These are phyloP conservation scores for Helichrysum umbraculigerum DNA, from an alignment of 129 eudicot species.

Conservation along the genomic window DNA sequence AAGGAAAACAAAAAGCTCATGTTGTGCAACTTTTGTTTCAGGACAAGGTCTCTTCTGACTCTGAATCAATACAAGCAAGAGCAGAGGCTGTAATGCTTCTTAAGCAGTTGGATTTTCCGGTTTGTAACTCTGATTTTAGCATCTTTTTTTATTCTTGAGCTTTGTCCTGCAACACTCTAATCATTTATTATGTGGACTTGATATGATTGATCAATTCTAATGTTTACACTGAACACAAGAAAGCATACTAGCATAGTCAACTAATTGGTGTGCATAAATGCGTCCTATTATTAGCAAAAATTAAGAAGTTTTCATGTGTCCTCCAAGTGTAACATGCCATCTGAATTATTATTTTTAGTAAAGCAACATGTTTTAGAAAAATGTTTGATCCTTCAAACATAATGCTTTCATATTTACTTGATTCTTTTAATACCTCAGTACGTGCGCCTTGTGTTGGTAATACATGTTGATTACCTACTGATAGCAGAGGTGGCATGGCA, in stretches of 20 bases:
- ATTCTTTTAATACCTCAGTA: background rate
- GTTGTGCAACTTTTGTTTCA: constrained; percentile 35
- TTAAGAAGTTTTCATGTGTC: constrained; percentile 14
- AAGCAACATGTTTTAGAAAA: background rate
- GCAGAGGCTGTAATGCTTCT: constrained; percentile 98
- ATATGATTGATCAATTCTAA: background rate
- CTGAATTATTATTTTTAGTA: background rate
- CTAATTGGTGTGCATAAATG: constrained; percentile 18
- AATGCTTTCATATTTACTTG: background rate
- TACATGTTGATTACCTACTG: constrained; percentile 7
- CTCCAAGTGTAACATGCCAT: background rate
- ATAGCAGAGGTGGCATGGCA: background rate
- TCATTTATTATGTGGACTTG: constrained; percentile 13
- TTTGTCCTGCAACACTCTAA: background rate
- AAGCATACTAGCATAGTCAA: constrained; percentile 19
- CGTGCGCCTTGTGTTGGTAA: background rate
- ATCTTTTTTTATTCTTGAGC: constrained; percentile 2
- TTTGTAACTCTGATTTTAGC: constrained; percentile 39
- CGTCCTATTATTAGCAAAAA: constrained; percentile 10
- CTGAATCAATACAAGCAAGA: constrained; percentile 96
- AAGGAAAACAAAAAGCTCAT: constrained; percentile 19
- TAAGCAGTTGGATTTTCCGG: constrained; percentile 91
- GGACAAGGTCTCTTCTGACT: constrained; percentile 91
- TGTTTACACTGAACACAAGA: constrained; percentile 8
- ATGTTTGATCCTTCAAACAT: background rate